Evolutionary conservation across 176 grass and related monocot species (phyloP).

Genomic region (Zoysia japonica): DNA sequence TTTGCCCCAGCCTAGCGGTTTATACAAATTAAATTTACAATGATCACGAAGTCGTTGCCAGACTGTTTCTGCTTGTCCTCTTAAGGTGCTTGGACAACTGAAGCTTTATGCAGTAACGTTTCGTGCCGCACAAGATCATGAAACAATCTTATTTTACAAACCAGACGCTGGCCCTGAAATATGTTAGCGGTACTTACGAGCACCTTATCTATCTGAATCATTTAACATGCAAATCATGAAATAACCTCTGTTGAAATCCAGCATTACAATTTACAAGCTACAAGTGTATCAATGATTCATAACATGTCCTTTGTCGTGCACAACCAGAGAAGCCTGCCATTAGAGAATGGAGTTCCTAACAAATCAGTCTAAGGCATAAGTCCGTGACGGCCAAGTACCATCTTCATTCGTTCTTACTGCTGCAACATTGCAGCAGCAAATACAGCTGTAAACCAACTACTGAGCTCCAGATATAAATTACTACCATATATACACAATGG

Average conservation of each 20-base stretch:
- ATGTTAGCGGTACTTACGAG: too few species aligned
- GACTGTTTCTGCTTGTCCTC: not conserved
- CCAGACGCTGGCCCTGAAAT: too few species aligned
- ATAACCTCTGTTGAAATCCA: not conserved
- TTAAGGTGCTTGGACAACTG: not conserved
- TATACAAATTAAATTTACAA: not conserved
- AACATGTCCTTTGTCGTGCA: not conserved
- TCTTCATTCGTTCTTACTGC: too few species aligned
- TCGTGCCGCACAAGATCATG: not conserved
- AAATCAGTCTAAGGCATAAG: too few species aligned
- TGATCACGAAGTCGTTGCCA: not conserved
- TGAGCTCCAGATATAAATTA: conserved; percentile 25
- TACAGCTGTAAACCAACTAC: not conserved
- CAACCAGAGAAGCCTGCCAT: too few species aligned
- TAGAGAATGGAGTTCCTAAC: too few species aligned
- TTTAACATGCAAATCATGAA: not conserved
- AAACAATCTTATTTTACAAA: not conserved
- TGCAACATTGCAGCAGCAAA: too few species aligned
- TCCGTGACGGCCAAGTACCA: not conserved
- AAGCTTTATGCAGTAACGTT: not conserved
- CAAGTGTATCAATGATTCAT: not conserved
- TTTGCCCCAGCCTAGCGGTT: not conserved
- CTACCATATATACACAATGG: not conserved
- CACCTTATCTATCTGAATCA: not conserved
- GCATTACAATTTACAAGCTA: not conserved